A percentile compares a stretch with the other conserved stretches of the same genome.
phyloP scores from a whole-genome alignment of 2,329 filamentous ascomycete genomes.

The Botrytis paeoniae region DNA sequence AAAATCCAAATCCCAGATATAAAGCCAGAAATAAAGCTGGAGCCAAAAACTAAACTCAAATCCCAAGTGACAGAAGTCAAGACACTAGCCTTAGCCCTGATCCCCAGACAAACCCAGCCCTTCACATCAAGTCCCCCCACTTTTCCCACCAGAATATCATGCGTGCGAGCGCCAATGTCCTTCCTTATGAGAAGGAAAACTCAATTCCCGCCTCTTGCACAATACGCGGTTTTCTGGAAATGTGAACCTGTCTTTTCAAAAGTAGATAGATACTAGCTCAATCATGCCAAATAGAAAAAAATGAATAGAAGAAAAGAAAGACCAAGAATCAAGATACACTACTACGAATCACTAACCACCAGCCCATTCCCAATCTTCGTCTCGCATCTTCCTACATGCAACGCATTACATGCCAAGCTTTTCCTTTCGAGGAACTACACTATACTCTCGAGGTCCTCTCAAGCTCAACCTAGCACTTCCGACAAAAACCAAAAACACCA shows the following conservation, averaged over 20 bases:
- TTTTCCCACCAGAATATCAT: neutral
- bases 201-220: neutral
- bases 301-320: neutral
- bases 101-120: neutral
- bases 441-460: neutral
- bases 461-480: neutral
- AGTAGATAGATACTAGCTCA: neutral
- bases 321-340: neutral
- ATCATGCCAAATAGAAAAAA: neutral
- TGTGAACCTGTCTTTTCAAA: neutral
- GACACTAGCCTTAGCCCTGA: neutral
- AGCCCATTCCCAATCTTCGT: neutral
- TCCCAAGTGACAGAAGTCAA: neutral
- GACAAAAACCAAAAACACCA: neutral
- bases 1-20: neutral
- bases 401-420: neutral
- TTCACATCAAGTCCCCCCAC: neutral
- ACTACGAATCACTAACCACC: neutral
- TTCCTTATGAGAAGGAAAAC: neutral
- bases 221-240: neutral
- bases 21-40: neutral
- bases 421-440: neutral
- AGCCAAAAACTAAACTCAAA: neutral
- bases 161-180: neutral
- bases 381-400: neutral